Percentiles rank a stretch among this genome's conserved stretches.
Evolutionary conservation across 2,329 filamentous ascomycete genomes (phyloP).

Genomic region (Diaporthe amygdali): DNA sequence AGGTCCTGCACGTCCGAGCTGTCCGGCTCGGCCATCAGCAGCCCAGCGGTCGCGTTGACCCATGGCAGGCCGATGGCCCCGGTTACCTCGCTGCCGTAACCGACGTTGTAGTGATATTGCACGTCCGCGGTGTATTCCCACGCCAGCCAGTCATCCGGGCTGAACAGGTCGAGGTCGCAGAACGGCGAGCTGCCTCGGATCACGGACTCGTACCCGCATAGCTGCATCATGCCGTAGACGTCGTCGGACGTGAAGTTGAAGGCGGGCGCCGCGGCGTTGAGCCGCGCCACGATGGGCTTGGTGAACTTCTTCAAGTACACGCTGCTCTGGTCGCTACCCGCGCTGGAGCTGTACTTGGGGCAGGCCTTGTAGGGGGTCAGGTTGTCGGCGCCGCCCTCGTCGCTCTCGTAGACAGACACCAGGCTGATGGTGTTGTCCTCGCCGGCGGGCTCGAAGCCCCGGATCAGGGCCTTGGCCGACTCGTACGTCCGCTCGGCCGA

Average conservation of each 20-base stretch:
- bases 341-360: constrained; percentile 63
- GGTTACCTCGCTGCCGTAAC: constrained; percentile 64
- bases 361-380: constrained; percentile 71
- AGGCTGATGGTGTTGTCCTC: constrained; percentile 59
- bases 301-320: constrained; percentile 62
- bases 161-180: constrained; percentile 64
- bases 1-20: constrained; percentile 56
- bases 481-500: constrained; percentile 66
- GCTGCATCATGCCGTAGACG: constrained; percentile 68
- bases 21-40: constrained; percentile 45
- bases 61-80: constrained; percentile 69
- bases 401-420: constrained; percentile 59
- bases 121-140: constrained; percentile 71
- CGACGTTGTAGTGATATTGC: constrained; percentile 68
- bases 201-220: constrained; percentile 70
- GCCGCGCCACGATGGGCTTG: constrained; percentile 61
- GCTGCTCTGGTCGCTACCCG: constrained; percentile 59
- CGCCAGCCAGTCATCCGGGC: constrained; percentile 67
- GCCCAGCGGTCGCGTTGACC: constrained; percentile 64
- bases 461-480: constrained; percentile 62
- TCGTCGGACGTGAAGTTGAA: constrained; percentile 71
- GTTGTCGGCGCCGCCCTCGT: constrained; percentile 62
- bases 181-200: constrained; percentile 67
- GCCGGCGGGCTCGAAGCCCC: constrained; percentile 52
- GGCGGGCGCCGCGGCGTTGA: constrained; percentile 54